Base-by-base conservation (phyloP, 2,329 filamentous ascomycete species). In the Chlorencoelia australis region DNA sequence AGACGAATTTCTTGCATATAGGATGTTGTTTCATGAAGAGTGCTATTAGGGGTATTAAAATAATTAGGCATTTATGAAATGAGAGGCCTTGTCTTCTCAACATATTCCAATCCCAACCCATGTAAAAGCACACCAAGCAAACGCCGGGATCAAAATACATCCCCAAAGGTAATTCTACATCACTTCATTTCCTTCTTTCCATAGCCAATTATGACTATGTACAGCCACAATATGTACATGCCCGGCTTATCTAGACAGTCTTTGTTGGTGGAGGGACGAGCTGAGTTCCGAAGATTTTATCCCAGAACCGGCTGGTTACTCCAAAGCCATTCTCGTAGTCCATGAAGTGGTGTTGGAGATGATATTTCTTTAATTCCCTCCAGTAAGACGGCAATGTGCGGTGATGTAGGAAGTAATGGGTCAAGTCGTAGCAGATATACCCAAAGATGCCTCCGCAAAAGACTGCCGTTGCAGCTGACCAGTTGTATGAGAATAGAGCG, bases 381-480 rank as follows among this genome's bases (percentile, higher is more conserved):
- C 93, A 96, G 72, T 86, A 94, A 2, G 79, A 65, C 11, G 91
- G 91, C 3, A 98, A 75, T 52, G 86, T 93, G 64, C 82, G 76
- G 66, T 98, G 91, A 61, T 98, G 91, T 25, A 98, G 73, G 71
- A 98, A 98, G 69, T 96, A 98, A 61, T 98, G 91, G 2, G 91
- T 98, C 66, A 95, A 56, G 59, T 98, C 91, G 65, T 98, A 98
- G 68, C 82, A 87, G 44, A 95, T 73, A 59, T 98, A 98, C 39
- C 91, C 91, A 52, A 94, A 94, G 45, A 98, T 79, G 43, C 88
- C 91, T 33, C 91, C 91, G 53, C 79, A 89, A 66, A 73, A 98
- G 4, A 86, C 80, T 15, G 79, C 75, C 0, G 79, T 74, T 4
- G 78, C 91, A 7, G 80, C 73, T 59, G 83, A 72, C 88, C 88